Percentiles rank a stretch among this genome's conserved stretches.
These are phyloP conservation scores for Salix brachista DNA, from an alignment of 345 rosid genomes.

Conservation along the genomic window DNA sequence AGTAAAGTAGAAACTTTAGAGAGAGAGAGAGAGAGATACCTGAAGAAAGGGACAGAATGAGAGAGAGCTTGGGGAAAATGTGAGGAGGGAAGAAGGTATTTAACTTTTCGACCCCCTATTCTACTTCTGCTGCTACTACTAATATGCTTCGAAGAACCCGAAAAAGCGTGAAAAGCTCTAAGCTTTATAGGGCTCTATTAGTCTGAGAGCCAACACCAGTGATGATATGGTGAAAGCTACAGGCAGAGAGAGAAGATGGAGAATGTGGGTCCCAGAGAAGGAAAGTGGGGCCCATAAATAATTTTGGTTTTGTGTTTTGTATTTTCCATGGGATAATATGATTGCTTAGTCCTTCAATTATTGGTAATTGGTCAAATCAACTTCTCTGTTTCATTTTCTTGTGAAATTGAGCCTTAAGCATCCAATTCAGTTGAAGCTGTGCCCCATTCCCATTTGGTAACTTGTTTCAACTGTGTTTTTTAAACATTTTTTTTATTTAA, in stretches of 20 bases:
- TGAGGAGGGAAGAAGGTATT: background rate
- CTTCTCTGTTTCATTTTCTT: too few relatives aligned
- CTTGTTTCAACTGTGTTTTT: too few relatives aligned
- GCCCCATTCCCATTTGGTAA: too few relatives aligned
- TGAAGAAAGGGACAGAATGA: background rate
- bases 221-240: background rate
- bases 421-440: too few relatives aligned
- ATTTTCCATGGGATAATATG: background rate
- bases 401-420: too few relatives aligned
- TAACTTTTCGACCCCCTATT: background rate
- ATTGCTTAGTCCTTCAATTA: background rate
- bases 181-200: background rate
- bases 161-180: background rate
- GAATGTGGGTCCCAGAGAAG: constrained; percentile 3
- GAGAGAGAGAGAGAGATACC: background rate
- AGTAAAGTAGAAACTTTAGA: background rate
- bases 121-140: background rate
- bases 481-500: too few relatives aligned
- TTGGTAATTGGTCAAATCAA: too few relatives aligned
- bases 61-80: too few relatives aligned
- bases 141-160: background rate
- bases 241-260: constrained; percentile 12
- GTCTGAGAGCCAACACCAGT: background rate
- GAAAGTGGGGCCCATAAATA: background rate
- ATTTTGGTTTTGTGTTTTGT: background rate